Conservation (phyloP, 1,139 yeast species). For the Taiozyma sp. region DNA sequence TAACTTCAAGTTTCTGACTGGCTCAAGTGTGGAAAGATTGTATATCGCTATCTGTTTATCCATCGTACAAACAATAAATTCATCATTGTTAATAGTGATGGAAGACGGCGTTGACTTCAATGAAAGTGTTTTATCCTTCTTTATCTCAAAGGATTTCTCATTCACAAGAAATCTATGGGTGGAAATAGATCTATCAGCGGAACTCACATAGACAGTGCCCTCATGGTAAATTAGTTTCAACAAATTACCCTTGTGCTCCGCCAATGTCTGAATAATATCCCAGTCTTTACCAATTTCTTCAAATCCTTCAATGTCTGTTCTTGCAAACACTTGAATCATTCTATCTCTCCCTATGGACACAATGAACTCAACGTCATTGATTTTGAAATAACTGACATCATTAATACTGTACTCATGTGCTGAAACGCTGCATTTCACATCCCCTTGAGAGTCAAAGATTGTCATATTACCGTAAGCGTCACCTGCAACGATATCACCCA, state of each 20-base stretch:
- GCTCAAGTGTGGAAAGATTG: slow-evolving; percentile 32
- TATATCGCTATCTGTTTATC: slow-evolving; percentile 45
- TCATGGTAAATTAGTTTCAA: slow-evolving; percentile 30
- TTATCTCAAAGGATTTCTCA: slow-evolving; percentile 18
- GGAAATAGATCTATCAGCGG: slow-evolving; percentile 54
- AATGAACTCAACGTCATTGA: slow-evolving; percentile 26
- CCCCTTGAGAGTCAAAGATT: slow-evolving; percentile 10
- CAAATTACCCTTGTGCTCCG: slow-evolving; percentile 52
- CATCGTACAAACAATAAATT: slow-evolving; percentile 44
- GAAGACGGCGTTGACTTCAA: slow-evolving; percentile 45
- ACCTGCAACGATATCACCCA: slow-evolving; percentile 33
- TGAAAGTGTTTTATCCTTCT: slow-evolving; percentile 41
- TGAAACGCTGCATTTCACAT: slow-evolving; percentile 25
- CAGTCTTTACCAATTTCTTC: slow-evolving; percentile 29
- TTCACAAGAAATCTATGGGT: slow-evolving; percentile 37
- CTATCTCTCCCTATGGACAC: slow-evolving; percentile 54
- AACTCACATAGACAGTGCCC: slow-evolving; percentile 41
- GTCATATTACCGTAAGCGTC: slow-evolving; percentile 42
- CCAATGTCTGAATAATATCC: slow-evolving; percentile 51
- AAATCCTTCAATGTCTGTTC: slow-evolving; percentile 2
- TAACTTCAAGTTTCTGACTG: slow-evolving; percentile 36
- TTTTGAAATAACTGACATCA: slow-evolving; percentile 32
- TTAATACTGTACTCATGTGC: slow-evolving; percentile 49
- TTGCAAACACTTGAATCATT: slow-evolving; percentile 48
- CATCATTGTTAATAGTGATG: slow-evolving; percentile 27